A percentile compares a stretch with the other conserved stretches of the same genome.
These are phyloP conservation scores for Paracorniculantispora psalliotae DNA, from an alignment of 2,329 filamentous ascomycete genomes.

Conservation along the genomic window DNA sequence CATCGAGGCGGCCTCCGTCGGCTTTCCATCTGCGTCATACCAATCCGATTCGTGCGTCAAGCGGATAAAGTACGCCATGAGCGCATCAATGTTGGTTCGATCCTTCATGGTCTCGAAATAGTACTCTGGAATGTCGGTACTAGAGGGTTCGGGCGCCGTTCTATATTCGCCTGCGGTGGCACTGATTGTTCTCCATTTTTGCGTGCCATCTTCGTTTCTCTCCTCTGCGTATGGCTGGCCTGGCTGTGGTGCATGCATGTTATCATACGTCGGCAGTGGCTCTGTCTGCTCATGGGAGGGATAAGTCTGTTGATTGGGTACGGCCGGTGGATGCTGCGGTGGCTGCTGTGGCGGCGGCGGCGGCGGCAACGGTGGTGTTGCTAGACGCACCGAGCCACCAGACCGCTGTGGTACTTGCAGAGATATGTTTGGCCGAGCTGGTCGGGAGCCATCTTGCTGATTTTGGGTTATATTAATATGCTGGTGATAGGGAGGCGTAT, in stretches of 20 bases:
- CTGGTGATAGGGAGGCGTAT: neutral
- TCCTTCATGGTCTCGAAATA: slow-evolving; percentile 36
- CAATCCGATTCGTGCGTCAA: slow-evolving; percentile 47
- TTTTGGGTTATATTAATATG: slow-evolving; percentile 5
- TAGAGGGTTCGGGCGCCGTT: neutral
- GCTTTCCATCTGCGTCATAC: slow-evolving; percentile 43
- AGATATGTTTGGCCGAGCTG: slow-evolving; percentile 34
- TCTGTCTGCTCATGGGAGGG: neutral
- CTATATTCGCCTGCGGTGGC: neutral
- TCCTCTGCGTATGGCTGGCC: neutral
- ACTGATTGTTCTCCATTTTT: slow-evolving; percentile 2
- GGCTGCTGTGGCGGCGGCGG: slow-evolving; percentile 37
- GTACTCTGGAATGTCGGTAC: slow-evolving; percentile 21
- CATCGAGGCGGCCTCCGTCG: slow-evolving; percentile 38
- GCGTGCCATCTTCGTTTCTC: neutral
- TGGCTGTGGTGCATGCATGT: slow-evolving; percentile 9
- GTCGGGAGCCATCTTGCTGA: slow-evolving; percentile 16
- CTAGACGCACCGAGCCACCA: slow-evolving; percentile 56
- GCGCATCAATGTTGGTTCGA: slow-evolving; percentile 51
- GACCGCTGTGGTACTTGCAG: slow-evolving; percentile 45
- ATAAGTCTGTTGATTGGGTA: neutral
- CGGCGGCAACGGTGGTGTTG: slow-evolving; percentile 48
- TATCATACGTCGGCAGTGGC: slow-evolving; percentile 7
- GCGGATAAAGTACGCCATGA: slow-evolving; percentile 51
- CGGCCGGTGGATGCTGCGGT: neutral